Evolutionary conservation across 2,329 filamentous ascomycete species (phyloP).

Genomic region (Calonectria hawksworthii): DNA sequence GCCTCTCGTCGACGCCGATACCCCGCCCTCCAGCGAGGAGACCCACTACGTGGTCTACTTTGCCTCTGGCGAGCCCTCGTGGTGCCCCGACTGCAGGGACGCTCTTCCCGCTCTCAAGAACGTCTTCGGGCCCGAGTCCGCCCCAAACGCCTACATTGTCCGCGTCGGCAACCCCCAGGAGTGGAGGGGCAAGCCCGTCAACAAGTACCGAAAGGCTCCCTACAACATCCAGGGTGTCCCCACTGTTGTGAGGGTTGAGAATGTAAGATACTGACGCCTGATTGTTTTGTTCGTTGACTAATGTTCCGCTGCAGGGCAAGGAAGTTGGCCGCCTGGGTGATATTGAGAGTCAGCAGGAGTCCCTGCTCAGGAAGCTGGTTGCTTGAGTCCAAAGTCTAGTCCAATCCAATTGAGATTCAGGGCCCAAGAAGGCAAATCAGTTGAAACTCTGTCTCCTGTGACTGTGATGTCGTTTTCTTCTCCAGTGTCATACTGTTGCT

Average conservation of each 20-base stretch:
- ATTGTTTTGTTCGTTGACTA: neutral
- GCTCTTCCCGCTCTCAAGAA: constrained; percentile 41
- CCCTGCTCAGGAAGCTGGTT: constrained; percentile 40
- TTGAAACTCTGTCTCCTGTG: neutral
- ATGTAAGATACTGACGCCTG: constrained; percentile 32
- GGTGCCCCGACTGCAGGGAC: constrained; percentile 47
- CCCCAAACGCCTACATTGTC: constrained; percentile 44
- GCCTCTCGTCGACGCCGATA: constrained; percentile 45
- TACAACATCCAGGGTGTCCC: constrained; percentile 47
- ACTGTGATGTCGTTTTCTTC: neutral
- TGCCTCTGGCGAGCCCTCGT: constrained; percentile 47
- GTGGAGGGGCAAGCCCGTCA: constrained; percentile 41
- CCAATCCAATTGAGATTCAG: neutral
- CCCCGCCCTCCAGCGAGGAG: constrained; percentile 41
- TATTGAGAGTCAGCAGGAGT: constrained; percentile 45
- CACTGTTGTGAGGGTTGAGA: constrained; percentile 44
- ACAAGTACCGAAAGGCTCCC: constrained; percentile 45
- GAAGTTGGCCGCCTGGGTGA: constrained; percentile 46
- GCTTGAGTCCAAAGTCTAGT: constrained; percentile 1
- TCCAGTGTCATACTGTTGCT: neutral
- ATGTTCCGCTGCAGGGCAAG: constrained; percentile 33
- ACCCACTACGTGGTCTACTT: constrained; percentile 50
- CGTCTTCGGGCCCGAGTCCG: constrained; percentile 42
- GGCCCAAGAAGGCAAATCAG: neutral
- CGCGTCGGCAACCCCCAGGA: constrained; percentile 42